These are phyloP conservation scores for Cladosporium sp. DNA, from an alignment of 2,329 filamentous ascomycete species.

Conservation along the genomic window DNA sequence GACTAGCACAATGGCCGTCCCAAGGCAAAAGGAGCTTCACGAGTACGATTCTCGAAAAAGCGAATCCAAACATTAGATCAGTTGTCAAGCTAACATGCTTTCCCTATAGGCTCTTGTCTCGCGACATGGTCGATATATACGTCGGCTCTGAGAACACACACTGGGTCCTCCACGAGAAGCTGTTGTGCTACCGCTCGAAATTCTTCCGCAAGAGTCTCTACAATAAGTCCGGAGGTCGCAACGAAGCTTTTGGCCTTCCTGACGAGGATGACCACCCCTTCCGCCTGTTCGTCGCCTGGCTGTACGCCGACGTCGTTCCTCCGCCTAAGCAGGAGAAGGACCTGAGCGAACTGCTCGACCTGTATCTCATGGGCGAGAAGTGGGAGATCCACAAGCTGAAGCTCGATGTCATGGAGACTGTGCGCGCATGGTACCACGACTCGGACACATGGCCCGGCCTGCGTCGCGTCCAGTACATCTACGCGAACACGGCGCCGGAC, in stretches of 20 bases:
- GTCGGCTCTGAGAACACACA: conserved; percentile 49
- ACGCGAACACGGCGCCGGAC: conserved; percentile 26
- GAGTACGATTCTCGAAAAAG: background rate
- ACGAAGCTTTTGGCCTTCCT: conserved; percentile 42
- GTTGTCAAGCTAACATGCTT: background rate
- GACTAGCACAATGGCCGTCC: conserved; percentile 6
- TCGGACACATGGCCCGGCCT: conserved; percentile 48
- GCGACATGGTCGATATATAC: conserved; percentile 51
- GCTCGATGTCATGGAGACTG: conserved; percentile 43
- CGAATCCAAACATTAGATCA: background rate
- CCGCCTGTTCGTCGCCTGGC: conserved; percentile 48
- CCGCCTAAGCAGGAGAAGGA: conserved; percentile 46
- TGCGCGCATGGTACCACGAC: conserved; percentile 47
- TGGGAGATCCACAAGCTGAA: conserved; percentile 45
- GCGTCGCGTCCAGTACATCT: conserved; percentile 43
- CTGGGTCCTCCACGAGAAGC: conserved; percentile 52
- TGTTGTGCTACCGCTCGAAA: conserved; percentile 48
- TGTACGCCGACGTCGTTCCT: conserved; percentile 45
- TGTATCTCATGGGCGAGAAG: conserved; percentile 51
- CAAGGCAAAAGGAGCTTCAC: conserved; percentile 9
- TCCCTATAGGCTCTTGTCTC: conserved; percentile 44
- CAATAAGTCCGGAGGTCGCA: conserved; percentile 29
- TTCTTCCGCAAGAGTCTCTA: conserved; percentile 51
- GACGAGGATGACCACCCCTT: conserved; percentile 48
- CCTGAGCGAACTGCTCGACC: conserved; percentile 45